phyloP scores from a whole-genome alignment of 257 asterid genomes.

The Sherardia arvensis region DNA sequence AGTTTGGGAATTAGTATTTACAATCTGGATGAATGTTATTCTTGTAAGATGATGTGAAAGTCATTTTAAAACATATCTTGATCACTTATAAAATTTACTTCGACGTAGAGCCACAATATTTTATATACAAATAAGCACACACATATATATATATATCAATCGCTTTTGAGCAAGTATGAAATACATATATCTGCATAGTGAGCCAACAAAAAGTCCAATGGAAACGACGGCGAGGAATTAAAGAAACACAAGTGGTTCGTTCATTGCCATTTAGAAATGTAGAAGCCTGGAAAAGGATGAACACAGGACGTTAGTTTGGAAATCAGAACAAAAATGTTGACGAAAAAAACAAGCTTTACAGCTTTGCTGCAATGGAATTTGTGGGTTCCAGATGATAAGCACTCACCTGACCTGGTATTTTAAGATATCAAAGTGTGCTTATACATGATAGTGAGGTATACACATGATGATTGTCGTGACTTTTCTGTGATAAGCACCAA shows the following conservation, averaged over 20 bases:
- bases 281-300: neutral
- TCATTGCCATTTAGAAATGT: neutral
- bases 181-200: neutral
- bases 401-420: neutral
- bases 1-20: too few species aligned
- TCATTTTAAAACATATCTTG: neutral
- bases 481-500: neutral
- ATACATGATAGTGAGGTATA: neutral
- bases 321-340: neutral
- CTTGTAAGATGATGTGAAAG: neutral
- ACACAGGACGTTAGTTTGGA: neutral
- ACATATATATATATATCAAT: too few species aligned
- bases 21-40: too few species aligned
- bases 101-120: neutral
- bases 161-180: neutral
- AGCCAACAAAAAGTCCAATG: neutral
- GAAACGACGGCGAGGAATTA: neutral
- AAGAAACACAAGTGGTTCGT: neutral
- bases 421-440: neutral
- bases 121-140: too few species aligned
- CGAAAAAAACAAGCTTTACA: neutral
- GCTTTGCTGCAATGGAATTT: neutral
- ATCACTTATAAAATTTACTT: neutral
- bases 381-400: constrained; percentile 4
- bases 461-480: neutral